Conservation (phyloP, 192 early-diverging fungal species). For the Coemansia sp. region DNA sequence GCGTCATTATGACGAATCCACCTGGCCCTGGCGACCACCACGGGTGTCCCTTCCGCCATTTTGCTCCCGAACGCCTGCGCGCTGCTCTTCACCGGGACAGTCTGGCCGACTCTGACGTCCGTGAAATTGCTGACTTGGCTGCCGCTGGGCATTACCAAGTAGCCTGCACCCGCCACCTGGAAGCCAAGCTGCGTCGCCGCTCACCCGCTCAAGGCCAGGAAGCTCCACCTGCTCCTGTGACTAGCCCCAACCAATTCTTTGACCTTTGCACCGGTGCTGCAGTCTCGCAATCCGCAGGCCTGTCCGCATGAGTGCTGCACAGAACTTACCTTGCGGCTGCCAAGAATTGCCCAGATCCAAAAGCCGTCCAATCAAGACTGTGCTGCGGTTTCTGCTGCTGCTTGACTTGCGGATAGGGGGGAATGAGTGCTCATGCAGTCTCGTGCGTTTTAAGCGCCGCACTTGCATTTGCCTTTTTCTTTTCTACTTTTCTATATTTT, state of each 20-base stretch:
- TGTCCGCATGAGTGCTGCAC: not conserved
- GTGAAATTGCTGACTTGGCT: slow-evolving; percentile 66
- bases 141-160: slow-evolving; percentile 82
- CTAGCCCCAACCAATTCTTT: slow-evolving; percentile 94
- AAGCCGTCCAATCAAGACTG: not conserved
- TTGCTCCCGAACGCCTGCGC: slow-evolving; percentile 62
- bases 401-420: slow-evolving; percentile 6
- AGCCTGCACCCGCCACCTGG: slow-evolving; percentile 89
- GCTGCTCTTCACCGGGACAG: slow-evolving; percentile 59
- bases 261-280: slow-evolving; percentile 57
- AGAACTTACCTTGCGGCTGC: not conserved
- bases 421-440: not conserved
- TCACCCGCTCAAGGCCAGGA: slow-evolving; percentile 11
- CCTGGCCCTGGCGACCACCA: slow-evolving; percentile 86
- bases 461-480: slow-evolving; percentile 1
- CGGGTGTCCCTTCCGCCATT: slow-evolving; percentile 94
- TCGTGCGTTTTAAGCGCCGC: slow-evolving; percentile 2
- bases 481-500: not conserved
- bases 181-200: slow-evolving; percentile 57
- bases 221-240: slow-evolving; percentile 63
- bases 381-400: not conserved
- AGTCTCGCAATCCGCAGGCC: not conserved
- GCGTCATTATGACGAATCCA: slow-evolving; percentile 77
- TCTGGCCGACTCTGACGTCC: slow-evolving; percentile 59
- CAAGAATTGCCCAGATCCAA: not conserved